A percentile compares a stretch with the other conserved stretches of the same genome.
Conservation (phyloP, 305 asterid genomes). For the Fraxinus sp. region DNA sequence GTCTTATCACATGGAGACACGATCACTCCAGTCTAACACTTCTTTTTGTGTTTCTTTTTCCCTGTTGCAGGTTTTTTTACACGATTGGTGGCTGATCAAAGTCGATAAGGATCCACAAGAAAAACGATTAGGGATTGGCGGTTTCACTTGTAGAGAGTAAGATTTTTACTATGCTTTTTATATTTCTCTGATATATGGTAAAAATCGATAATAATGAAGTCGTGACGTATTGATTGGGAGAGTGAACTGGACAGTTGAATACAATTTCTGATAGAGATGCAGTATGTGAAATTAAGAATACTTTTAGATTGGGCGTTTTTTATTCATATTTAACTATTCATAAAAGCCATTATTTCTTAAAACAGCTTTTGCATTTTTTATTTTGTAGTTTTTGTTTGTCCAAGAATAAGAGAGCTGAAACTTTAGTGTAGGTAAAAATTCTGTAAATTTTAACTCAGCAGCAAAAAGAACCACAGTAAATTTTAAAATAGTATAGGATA, state of each 20-base stretch:
- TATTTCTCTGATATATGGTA: neutral
- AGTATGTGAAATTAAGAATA: neutral
- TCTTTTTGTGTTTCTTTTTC: slow-evolving; percentile 19
- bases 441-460: neutral
- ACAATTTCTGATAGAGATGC: neutral
- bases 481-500: neutral
- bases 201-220: neutral
- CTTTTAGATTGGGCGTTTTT: neutral
- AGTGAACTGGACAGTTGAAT: neutral
- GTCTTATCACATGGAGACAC: neutral
- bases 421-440: neutral
- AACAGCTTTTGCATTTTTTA: neutral
- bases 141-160: neutral
- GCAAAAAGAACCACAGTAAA: neutral
- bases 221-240: neutral
- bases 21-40: slow-evolving; percentile 3
- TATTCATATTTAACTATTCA: neutral
- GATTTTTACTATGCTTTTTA: neutral
- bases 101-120: neutral
- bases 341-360: neutral
- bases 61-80: neutral
- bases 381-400: neutral
- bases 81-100: neutral
- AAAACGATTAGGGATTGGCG: neutral
- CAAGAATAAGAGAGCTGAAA: slow-evolving; percentile 7